phyloP scores from a whole-genome alignment of 139 green algal genomes.

The Volvox africanus region DNA sequence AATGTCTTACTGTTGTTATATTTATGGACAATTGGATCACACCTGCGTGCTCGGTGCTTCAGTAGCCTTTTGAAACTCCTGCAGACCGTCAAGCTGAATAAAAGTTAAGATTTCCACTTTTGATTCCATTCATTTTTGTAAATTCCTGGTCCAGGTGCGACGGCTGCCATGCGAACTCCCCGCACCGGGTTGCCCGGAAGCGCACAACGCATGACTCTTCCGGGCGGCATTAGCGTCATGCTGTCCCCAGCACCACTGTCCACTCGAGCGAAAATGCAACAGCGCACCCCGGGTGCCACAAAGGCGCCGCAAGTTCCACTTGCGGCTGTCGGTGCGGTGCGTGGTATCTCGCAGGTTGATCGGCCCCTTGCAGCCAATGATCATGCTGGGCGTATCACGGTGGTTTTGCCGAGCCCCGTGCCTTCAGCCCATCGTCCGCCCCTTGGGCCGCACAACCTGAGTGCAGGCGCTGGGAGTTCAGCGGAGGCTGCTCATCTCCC shows the following conservation, averaged over 20 bases:
- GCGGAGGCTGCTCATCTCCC: background rate
- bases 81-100: too few relatives aligned
- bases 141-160: background rate
- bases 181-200: slow-evolving; percentile 14
- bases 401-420: slow-evolving; percentile 13
- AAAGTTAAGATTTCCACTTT: too few relatives aligned
- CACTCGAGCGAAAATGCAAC: background rate
- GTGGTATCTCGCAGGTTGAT: too few relatives aligned
- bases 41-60: too few relatives aligned
- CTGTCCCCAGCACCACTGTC: slow-evolving; percentile 34
- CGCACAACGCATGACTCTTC: background rate
- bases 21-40: too few relatives aligned
- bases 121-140: too few relatives aligned
- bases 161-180: background rate
- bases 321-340: background rate
- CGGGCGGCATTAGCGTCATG: background rate
- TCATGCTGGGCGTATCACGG: background rate
- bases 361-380: background rate
- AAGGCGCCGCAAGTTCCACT: background rate
- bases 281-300: background rate
- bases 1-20: too few relatives aligned
- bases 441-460: background rate
- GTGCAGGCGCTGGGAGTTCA: too few relatives aligned
- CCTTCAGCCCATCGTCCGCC: background rate
- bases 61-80: too few relatives aligned